phyloP scores from a whole-genome alignment of 805 yeast genomes.

The Nakazawaea anatomiae region DNA sequence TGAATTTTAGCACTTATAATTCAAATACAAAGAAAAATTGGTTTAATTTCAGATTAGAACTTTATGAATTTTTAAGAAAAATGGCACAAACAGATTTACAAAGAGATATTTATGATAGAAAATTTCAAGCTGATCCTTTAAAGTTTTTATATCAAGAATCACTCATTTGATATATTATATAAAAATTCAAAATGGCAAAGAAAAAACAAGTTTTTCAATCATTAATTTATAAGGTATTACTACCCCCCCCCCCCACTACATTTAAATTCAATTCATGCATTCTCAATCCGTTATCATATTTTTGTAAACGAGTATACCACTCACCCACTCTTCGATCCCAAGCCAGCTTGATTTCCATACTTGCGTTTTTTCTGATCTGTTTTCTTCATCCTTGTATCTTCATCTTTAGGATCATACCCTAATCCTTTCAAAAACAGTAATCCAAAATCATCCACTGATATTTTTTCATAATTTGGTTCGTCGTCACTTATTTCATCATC shows the following conservation, averaged over 20 bases:
- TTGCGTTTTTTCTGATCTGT: neutral
- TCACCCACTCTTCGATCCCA: slow-evolving; percentile 1
- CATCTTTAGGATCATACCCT: slow-evolving; percentile 4
- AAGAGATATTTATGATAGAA: neutral
- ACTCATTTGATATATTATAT: neutral
- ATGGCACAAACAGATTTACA: neutral
- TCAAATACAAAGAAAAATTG: neutral
- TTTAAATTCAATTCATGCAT: too few species aligned
- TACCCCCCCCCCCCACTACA: too few species aligned
- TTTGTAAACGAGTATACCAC: too few species aligned
- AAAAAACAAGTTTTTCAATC: too few species aligned
- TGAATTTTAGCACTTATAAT: neutral
- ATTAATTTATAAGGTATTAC: too few species aligned
- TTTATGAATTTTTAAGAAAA: neutral
- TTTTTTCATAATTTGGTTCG: slow-evolving; percentile 6
- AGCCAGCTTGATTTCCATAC: slow-evolving; percentile 7
- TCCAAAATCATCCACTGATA: slow-evolving; percentile 11
- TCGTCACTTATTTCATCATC: neutral
- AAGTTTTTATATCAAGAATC: neutral
- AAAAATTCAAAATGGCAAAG: too few species aligned
- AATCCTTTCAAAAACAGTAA: slow-evolving; percentile 10
- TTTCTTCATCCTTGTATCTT: neutral
- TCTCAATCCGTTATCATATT: neutral
- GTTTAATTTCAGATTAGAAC: neutral
- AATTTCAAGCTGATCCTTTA: neutral